phyloP scores from a whole-genome alignment of 371 early-diverging fungal species.

The Lichtheimia corymbifera region DNA sequence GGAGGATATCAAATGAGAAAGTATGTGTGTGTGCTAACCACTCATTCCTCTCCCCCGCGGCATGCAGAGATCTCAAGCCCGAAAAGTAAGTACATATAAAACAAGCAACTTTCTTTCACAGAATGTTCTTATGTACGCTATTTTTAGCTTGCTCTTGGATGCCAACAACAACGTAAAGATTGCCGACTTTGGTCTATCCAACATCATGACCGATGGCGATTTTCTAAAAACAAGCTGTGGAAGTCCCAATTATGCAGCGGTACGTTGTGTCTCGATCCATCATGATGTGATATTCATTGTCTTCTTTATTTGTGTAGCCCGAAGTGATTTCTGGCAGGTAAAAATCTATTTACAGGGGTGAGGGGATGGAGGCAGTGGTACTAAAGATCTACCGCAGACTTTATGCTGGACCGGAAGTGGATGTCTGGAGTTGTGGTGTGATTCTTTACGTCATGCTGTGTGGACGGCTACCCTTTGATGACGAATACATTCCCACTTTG shows the following conservation, averaged over 20 bases:
- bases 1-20: neutral
- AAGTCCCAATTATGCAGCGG: constrained; percentile 85
- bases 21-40: neutral
- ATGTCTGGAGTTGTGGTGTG: constrained; percentile 99
- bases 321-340: constrained; percentile 94
- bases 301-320: constrained; percentile 53
- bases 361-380: neutral
- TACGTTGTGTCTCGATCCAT: constrained; percentile 20
- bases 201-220: constrained; percentile 94
- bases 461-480: constrained; percentile 98
- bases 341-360: constrained; percentile 12
- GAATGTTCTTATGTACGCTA: neutral
- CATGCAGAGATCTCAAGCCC: constrained; percentile 75
- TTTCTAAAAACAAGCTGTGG: constrained; percentile 96
- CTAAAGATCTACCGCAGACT: constrained; percentile 39
- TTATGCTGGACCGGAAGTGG: constrained; percentile 98
- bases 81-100: constrained; percentile 57
- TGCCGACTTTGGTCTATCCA: constrained; percentile 96
- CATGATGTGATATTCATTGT: neutral
- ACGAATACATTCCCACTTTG: constrained; percentile 94
- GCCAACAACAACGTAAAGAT: constrained; percentile 96
- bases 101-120: neutral
- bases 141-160: constrained; percentile 79
- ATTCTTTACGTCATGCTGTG: constrained; percentile 99
- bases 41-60: constrained; percentile 4